phyloP scores from a whole-genome alignment of 228 moss, liverwort and hornwort species.

The Sphagnum magellanicum region DNA sequence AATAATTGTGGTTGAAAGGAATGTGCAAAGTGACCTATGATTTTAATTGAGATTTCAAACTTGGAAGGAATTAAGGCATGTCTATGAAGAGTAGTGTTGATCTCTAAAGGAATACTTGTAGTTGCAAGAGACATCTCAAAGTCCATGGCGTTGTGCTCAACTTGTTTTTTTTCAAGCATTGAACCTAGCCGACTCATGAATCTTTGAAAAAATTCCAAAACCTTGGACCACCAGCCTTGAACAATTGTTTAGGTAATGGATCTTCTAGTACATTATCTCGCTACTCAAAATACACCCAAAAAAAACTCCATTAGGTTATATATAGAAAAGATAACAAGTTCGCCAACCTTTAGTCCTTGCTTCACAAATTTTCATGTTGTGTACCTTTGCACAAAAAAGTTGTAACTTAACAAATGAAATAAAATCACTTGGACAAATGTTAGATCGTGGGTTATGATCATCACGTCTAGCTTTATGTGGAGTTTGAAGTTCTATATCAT shows the following conservation, averaged over 20 bases:
- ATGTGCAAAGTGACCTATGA: background rate
- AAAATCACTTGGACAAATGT: no score
- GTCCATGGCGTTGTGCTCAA: no score
- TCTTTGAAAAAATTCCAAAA: background rate
- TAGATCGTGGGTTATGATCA: background rate
- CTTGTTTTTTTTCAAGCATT: no score
- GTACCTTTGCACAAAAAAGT: constrained; percentile 69
- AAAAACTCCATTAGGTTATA: background rate
- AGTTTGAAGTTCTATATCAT: background rate
- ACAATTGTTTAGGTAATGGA: constrained; percentile 46
- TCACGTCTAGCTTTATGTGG: no score
- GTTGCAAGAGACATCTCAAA: constrained; percentile 20
- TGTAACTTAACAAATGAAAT: background rate
- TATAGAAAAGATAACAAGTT: no score
- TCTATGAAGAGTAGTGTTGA: constrained; percentile 16
- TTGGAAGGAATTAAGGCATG: constrained; percentile 8
- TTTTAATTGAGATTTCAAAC: background rate
- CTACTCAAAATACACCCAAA: constrained; percentile 15
- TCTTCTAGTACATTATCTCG: constrained; percentile 62
- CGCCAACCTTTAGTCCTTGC: no score
- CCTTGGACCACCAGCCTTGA: constrained; percentile 18
- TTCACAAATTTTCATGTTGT: no score
- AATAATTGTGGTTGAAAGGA: no score
- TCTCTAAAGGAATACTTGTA: constrained; percentile 48
- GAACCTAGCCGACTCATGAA: no score